These are phyloP conservation scores for Diaporthe caulivora DNA, from an alignment of 2,329 filamentous ascomycete genomes.

Conservation along the genomic window DNA sequence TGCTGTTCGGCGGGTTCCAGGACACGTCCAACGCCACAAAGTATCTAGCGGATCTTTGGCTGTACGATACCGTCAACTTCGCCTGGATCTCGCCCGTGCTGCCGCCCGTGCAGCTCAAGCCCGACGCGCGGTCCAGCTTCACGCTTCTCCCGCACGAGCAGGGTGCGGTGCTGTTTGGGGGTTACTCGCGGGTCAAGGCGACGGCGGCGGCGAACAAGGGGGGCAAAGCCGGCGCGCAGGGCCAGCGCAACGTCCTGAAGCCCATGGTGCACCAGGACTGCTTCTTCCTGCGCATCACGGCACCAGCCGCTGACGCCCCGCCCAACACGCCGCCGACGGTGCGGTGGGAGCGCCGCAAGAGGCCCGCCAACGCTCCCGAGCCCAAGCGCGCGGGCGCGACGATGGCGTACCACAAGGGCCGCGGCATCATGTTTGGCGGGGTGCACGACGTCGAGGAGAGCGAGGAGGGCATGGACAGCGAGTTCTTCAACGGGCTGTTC, in stretches of 20 bases:
- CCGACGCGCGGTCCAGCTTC: constrained; percentile 91
- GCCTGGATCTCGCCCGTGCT: constrained; percentile 84
- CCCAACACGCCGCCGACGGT: constrained; percentile 77
- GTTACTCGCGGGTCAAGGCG: constrained; percentile 91
- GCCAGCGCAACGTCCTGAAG: constrained; percentile 80
- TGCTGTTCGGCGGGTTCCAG: constrained; percentile 96
- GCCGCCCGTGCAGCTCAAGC: constrained; percentile 84
- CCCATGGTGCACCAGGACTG: constrained; percentile 95
- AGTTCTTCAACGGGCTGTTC: constrained; percentile 94
- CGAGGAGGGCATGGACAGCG: constrained; percentile 95
- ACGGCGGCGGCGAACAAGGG: constrained; percentile 72
- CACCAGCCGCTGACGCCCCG: constrained; percentile 75
- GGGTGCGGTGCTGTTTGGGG: constrained; percentile 91
- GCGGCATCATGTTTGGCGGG: constrained; percentile 93
- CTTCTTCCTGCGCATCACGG: constrained; percentile 88
- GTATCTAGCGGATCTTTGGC: constrained; percentile 93
- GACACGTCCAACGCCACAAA: constrained; percentile 96
- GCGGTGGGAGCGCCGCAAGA: constrained; percentile 94
- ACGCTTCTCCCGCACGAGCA: constrained; percentile 90
- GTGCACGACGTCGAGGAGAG: constrained; percentile 93
- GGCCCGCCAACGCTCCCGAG: constrained; percentile 87
- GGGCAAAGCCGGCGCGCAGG: constrained; percentile 70
- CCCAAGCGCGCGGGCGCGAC: constrained; percentile 89
- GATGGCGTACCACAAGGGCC: constrained; percentile 93
- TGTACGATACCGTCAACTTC: constrained; percentile 92